phyloP scores from a whole-genome alignment of 1,139 yeast species.

The Saccharomyces hybrid region DNA sequence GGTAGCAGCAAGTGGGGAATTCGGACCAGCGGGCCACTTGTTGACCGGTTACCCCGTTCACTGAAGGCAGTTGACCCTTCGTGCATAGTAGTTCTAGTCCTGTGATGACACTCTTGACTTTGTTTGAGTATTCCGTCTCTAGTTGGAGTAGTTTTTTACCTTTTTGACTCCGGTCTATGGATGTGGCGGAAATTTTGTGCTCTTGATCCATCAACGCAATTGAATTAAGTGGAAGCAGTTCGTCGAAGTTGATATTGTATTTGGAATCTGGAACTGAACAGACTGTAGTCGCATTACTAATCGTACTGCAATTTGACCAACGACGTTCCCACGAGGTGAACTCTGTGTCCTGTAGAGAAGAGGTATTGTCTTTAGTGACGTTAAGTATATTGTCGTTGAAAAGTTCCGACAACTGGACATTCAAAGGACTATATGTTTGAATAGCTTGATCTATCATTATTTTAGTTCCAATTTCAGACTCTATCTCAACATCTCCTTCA shows the following conservation, averaged over 20 bases:
- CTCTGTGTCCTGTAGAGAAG: not conserved
- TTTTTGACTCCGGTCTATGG: not conserved
- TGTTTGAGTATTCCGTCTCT: not conserved
- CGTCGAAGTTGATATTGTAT: not conserved
- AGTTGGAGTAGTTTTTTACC: not conserved
- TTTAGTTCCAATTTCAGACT: not conserved
- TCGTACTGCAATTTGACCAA: not conserved
- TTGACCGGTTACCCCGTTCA: not conserved
- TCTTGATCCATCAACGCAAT: not conserved
- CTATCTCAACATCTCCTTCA: not conserved
- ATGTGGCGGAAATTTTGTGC: not conserved
- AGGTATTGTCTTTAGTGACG: not conserved
- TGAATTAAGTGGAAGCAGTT: not conserved
- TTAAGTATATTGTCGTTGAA: not conserved
- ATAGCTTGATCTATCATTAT: not conserved
- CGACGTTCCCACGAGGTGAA: not conserved
- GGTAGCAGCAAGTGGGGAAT: not conserved
- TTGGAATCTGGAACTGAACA: not conserved
- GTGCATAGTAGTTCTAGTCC: not conserved
- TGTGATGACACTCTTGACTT: not conserved
- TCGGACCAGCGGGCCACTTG: not conserved
- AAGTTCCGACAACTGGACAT: not conserved
- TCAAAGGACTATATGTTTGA: not conserved
- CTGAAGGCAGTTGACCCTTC: too few species aligned
- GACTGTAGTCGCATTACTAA: not conserved